Percentiles rank a stretch among this genome's conserved stretches.
phyloP scores from a whole-genome alignment of 2,329 filamentous ascomycete species.

The Fusarium agapanthi region DNA sequence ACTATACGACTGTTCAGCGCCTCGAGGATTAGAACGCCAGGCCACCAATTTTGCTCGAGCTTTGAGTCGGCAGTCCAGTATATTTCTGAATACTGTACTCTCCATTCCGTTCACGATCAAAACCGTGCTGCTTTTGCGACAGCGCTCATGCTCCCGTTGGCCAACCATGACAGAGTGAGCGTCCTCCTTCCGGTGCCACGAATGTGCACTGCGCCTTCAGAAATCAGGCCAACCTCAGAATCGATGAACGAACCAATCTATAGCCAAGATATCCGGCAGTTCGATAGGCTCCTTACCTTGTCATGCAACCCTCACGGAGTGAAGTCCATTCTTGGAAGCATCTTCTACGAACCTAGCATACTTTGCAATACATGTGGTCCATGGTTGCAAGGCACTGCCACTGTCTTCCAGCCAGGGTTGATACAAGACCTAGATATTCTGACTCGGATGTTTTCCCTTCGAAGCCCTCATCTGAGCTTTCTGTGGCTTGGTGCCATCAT shows the following conservation, averaged over 20 bases:
- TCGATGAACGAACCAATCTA: not conserved
- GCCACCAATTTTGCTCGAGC: not conserved
- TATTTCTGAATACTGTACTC: not conserved
- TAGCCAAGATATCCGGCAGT: conserved; percentile 10
- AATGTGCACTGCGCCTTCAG: not conserved
- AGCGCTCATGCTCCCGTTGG: not conserved
- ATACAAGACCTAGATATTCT: conserved; percentile 8
- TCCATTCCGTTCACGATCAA: not conserved
- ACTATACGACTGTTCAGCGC: not conserved
- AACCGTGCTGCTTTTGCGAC: not conserved
- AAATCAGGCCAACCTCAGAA: not conserved
- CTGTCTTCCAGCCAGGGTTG: not conserved
- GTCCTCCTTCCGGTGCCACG: not conserved
- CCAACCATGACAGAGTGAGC: not conserved
- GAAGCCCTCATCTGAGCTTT: conserved; percentile 3
- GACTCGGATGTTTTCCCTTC: not conserved
- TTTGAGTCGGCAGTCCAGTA: not conserved
- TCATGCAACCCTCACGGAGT: conserved; percentile 16
- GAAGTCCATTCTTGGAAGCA: conserved; percentile 1
- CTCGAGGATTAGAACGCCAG: not conserved
- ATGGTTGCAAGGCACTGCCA: conserved; percentile 16
- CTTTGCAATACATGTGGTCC: conserved; percentile 15
- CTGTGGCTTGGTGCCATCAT: conserved; percentile 24
- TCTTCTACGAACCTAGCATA: conserved; percentile 21
- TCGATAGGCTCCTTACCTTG: conserved; percentile 24